Conservation (phyloP, 305 asterid species). For the Fraxinus paxiana region DNA sequence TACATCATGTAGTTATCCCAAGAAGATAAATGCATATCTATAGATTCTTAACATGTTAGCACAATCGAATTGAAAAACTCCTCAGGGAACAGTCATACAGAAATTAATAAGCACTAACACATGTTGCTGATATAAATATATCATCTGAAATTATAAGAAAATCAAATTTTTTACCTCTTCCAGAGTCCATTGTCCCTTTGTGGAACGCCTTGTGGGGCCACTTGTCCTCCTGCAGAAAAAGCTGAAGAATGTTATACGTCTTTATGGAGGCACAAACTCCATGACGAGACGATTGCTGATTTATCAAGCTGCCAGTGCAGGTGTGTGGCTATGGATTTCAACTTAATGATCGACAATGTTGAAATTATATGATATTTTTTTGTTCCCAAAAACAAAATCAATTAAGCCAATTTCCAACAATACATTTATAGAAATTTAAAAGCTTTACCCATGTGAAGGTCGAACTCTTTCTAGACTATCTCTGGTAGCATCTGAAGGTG, state of each 20-base stretch:
- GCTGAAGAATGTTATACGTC: not conserved
- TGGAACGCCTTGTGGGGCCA: slow-evolving; percentile 97
- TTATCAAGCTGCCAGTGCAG: not conserved
- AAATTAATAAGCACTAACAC: not conserved
- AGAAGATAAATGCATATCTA: not conserved
- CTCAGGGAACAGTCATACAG: not conserved
- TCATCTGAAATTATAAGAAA: slow-evolving; percentile 2
- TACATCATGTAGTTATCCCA: not conserved
- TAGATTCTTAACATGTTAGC: not conserved
- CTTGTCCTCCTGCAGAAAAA: slow-evolving; percentile 68
- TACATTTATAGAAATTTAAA: not conserved
- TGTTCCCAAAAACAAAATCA: not conserved
- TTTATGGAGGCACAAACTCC: not conserved
- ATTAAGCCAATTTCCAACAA: not conserved
- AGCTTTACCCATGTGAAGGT: slow-evolving; percentile 65
- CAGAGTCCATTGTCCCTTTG: slow-evolving; percentile 97
- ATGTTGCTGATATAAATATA: not conserved
- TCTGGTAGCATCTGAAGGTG: slow-evolving; percentile 46
- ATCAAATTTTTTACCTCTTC: slow-evolving; percentile 64
- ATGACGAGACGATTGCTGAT: not conserved
- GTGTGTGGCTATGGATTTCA: not conserved
- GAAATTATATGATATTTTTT: not conserved
- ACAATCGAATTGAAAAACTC: not conserved
- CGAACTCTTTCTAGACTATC: slow-evolving; percentile 57
- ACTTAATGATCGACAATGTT: not conserved